Conservation (phyloP, 257 asterid genomes). For the Capsicum chinense region DNA sequence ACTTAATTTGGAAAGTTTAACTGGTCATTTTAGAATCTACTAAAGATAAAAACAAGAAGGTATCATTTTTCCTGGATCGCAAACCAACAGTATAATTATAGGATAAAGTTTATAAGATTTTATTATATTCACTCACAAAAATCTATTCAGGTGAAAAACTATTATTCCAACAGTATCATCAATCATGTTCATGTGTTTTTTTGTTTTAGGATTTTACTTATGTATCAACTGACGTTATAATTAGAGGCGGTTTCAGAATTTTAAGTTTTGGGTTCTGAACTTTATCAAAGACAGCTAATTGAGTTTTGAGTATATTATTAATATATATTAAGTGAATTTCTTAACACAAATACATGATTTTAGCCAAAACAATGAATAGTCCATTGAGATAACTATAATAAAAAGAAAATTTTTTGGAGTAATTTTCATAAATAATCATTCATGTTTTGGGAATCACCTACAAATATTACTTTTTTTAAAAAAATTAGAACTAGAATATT, state of each 20-base stretch:
- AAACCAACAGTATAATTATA: slow-evolving; percentile 6
- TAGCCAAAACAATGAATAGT: too few species aligned
- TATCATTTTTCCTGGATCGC: slow-evolving; percentile 24
- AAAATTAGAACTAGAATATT: too few species aligned
- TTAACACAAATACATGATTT: too few species aligned
- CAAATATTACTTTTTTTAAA: too few species aligned
- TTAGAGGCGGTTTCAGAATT: neutral
- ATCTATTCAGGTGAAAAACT: neutral
- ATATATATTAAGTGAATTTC: neutral
- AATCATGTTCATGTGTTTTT: neutral
- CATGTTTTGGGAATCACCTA: too few species aligned
- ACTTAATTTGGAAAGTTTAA: slow-evolving; percentile 24
- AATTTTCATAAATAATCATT: too few species aligned
- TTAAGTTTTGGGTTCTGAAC: neutral
- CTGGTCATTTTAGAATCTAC: slow-evolving; percentile 13
- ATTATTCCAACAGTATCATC: neutral
- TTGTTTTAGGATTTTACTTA: neutral
- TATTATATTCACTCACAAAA: slow-evolving; percentile 12
- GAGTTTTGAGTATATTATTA: neutral
- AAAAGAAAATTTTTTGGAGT: too few species aligned
- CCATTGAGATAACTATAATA: too few species aligned
- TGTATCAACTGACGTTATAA: neutral
- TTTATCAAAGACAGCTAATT: neutral
- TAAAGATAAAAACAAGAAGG: slow-evolving; percentile 23
- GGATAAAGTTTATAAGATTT: neutral